Evolutionary conservation across 2,329 filamentous ascomycete species (phyloP).

Genomic region (Penicillium sp.): DNA sequence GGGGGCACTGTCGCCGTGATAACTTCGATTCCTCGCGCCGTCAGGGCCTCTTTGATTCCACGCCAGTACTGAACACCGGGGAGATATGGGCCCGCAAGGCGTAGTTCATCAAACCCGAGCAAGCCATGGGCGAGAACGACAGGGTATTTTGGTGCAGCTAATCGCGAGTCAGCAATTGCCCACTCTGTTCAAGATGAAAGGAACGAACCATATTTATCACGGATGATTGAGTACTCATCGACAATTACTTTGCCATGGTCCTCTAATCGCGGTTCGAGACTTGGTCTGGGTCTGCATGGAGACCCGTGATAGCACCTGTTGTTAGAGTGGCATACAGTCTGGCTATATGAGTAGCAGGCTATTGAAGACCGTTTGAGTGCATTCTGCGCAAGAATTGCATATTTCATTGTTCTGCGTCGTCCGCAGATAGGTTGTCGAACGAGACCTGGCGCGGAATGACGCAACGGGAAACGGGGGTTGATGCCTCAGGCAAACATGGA

Average conservation of each 20-base stretch:
- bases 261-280: conserved; percentile 50
- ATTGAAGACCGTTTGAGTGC: background rate
- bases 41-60: conserved; percentile 59
- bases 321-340: background rate
- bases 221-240: conserved; percentile 61
- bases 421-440: conserved; percentile 12
- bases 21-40: conserved; percentile 57
- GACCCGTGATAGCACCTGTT: conserved; percentile 20
- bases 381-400: conserved; percentile 10
- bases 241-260: conserved; percentile 54
- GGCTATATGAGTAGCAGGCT: background rate
- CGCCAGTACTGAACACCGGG: conserved; percentile 64
- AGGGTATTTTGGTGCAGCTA: conserved; percentile 52
- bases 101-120: conserved; percentile 63
- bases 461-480: conserved; percentile 4
- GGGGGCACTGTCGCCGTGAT: conserved; percentile 60
- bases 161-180: background rate
- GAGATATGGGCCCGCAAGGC: conserved; percentile 51
- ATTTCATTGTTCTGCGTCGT: conserved; percentile 21
- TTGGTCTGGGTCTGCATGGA: conserved; percentile 12
- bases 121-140: conserved; percentile 65
- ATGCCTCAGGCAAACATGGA: conserved; percentile 16
- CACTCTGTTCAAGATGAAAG: background rate
- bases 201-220: conserved; percentile 54
- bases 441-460: conserved; percentile 14